Evolutionary conservation across 306 rosid genomes (phyloP).

Genomic region (Styphnolobium japonicum): DNA sequence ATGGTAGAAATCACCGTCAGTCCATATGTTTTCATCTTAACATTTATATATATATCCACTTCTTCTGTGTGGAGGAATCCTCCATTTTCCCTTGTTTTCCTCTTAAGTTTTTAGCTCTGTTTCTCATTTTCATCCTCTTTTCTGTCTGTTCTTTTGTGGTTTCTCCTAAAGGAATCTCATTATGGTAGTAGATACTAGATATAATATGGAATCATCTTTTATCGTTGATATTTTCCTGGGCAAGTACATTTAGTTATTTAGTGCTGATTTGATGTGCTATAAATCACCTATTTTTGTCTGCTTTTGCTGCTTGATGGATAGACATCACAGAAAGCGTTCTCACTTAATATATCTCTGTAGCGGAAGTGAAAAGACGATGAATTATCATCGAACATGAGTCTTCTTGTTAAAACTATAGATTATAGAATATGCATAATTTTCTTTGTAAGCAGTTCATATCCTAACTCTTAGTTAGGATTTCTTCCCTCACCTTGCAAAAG

Average conservation of each 20-base stretch:
- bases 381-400: background rate
- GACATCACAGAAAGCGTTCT: background rate
- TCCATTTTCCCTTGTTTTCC: background rate
- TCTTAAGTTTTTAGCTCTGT: background rate
- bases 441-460: background rate
- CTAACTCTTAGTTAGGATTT: background rate
- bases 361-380: background rate
- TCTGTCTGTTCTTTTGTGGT: background rate
- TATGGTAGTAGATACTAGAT: background rate
- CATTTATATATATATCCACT: background rate
- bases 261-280: background rate
- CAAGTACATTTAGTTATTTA: background rate
- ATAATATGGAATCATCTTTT: background rate
- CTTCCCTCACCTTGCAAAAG: background rate
- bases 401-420: background rate
- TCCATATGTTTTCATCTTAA: background rate
- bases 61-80: background rate
- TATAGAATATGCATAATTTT: background rate
- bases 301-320: slow-evolving; percentile 7
- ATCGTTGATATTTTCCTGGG: background rate
- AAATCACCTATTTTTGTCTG: background rate
- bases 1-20: background rate
- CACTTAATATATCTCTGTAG: background rate
- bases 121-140: background rate
- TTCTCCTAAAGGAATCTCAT: slow-evolving; percentile 10